Base-by-base conservation (phyloP, 2,329 filamentous ascomycete genomes). In the Talaromyces atroroseus region DNA sequence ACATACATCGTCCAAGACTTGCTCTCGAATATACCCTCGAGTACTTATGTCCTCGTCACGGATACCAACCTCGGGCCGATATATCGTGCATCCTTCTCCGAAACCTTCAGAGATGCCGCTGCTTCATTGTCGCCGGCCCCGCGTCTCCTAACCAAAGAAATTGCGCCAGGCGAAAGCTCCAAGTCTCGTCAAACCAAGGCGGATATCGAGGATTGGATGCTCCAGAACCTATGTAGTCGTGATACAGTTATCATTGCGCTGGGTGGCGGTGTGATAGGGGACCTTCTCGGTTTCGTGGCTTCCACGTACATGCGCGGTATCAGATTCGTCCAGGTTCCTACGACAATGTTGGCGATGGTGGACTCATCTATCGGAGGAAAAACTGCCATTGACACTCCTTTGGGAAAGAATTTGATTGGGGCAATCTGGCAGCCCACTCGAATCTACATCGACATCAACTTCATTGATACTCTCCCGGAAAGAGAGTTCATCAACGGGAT, bases 291-390 rank as follows among this genome's bases (percentile, higher is more conserved):
- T 52, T 99, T 95, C 71, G 91, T 97, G 52, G 94, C 94, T 21
- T 91, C 94, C 40, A 99, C 94, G 38, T 99, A 97, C 76, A 99
- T 99, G 94, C 87, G 94, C 64, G 94, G 94, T 56, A 87, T 99
- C 60, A 89, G 89, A 63, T 96, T 96, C 70, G 91, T 96, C 44
- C 94, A 99, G 74, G 92, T 99, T 48, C 94, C 94, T 1, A 99
- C 94, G 10, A 96, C 92, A 0, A 79, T 99, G 57, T 80, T 99
- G 53, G 85, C 94, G 61, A 99, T 99, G 94, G 94, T 99, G 44
- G 94, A 99, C 74, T 97, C 92, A 47, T 96, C 91, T 38, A 97
- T 99, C 68, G 94, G 94, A 60, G 94, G 94, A 61, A 99, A 99
- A 80, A 99, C 94, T 10, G 94, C 94, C 56, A 97, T 99, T 72